These are phyloP conservation scores for Chaetomium strumarium DNA, from an alignment of 2,329 filamentous ascomycete species.

Conservation along the genomic window DNA sequence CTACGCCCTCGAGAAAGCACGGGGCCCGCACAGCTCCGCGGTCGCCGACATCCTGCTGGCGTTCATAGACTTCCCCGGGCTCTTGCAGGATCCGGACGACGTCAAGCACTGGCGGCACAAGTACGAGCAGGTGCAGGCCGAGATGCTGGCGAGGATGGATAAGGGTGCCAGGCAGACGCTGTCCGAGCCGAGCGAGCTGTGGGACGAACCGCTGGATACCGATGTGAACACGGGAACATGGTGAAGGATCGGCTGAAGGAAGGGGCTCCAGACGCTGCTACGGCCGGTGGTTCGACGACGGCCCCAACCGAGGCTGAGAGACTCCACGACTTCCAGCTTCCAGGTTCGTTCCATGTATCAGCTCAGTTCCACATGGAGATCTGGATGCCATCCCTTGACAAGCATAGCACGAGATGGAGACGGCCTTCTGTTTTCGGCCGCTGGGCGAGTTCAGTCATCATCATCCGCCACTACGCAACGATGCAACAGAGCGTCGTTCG, in stretches of 20 bases:
- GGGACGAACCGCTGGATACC: conserved; percentile 13
- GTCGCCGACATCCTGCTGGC: conserved; percentile 12
- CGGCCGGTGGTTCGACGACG: neutral
- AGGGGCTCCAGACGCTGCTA: neutral
- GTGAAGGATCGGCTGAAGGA: neutral
- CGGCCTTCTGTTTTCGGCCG: too few relatives aligned
- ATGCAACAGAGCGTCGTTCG: too few relatives aligned
- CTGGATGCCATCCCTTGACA: neutral
- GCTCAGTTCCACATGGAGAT: neutral
- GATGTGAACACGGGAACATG: conserved; percentile 12
- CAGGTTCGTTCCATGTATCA: neutral
- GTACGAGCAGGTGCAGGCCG: conserved; percentile 6
- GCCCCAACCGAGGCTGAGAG: neutral
- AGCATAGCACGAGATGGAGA: too few relatives aligned
- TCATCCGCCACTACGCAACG: too few relatives aligned
- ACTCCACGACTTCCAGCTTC: neutral
- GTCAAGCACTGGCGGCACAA: conserved; percentile 3
- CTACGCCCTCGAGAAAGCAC: conserved; percentile 6
- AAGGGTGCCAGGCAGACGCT: neutral
- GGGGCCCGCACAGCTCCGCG: conserved; percentile 8
- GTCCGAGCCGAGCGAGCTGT: neutral
- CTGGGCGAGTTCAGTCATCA: too few relatives aligned
- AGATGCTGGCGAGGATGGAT: conserved; percentile 1
- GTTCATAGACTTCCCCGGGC: conserved; percentile 11
- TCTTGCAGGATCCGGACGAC: conserved; percentile 6